Percentiles rank a stretch among this genome's conserved stretches.
Conservation (phyloP, 2,329 filamentous ascomycete genomes). For the Fusarium annulatum region DNA sequence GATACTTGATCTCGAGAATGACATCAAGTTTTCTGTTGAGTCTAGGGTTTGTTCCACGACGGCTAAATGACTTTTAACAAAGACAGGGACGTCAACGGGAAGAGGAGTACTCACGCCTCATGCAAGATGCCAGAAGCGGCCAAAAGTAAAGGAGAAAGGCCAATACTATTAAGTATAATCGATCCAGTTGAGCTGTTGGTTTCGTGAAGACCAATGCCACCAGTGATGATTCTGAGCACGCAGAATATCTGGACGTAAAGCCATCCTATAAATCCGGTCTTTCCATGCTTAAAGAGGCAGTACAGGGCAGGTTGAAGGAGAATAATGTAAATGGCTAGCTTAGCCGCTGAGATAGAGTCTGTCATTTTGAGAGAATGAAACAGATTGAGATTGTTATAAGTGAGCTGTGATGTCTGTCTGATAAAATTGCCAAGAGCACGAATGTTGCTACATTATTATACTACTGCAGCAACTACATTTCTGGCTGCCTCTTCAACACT, state of each 20-base stretch:
- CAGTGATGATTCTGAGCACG: conserved; percentile 5
- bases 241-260: conserved; percentile 17
- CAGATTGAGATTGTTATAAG: neutral
- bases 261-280: conserved; percentile 13
- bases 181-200: neutral
- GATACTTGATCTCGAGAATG: conserved; percentile 13
- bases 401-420: neutral
- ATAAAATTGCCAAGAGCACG: neutral
- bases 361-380: neutral
- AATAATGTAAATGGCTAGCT: conserved; percentile 8
- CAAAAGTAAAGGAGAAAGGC: conserved; percentile 4
- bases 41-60: conserved; percentile 10
- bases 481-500: conserved; percentile 4
- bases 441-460: conserved; percentile 1
- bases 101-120: conserved; percentile 2
- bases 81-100: neutral
- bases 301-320: conserved; percentile 11
- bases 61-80: neutral
- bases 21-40: conserved; percentile 13
- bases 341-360: conserved; percentile 8
- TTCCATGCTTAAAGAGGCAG: conserved; percentile 21
- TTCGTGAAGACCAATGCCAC: conserved; percentile 5
- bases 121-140: conserved; percentile 18
- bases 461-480: neutral
- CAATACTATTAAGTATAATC: conserved; percentile 13